Evolutionary conservation across 176 grass and related monocot genomes (phyloP).

Genomic region (Bonia amplexicaulis): DNA sequence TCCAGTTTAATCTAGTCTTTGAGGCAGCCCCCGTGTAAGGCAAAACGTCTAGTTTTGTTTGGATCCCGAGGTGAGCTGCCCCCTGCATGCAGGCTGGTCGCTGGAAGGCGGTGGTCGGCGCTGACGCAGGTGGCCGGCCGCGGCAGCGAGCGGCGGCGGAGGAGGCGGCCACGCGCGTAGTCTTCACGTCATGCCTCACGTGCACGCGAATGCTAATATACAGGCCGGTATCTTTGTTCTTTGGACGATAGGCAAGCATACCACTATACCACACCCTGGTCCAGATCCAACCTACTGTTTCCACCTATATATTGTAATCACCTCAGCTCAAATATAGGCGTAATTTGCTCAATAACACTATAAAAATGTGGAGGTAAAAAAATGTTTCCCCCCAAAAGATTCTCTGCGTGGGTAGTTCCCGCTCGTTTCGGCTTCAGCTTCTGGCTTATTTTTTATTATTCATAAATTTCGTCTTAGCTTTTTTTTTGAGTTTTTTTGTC

Average conservation of each 20-base stretch:
- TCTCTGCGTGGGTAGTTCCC: no score
- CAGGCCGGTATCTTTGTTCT: conserved; percentile 7
- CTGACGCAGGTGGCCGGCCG: conserved; percentile 2
- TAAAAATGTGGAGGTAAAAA: no score
- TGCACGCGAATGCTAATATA: neutral
- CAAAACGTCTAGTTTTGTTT: neutral
- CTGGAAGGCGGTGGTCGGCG: conserved; percentile 9
- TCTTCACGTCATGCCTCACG: conserved; percentile 23
- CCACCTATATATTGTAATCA: no score
- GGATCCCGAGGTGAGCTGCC: neutral
- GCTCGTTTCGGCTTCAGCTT: no score
- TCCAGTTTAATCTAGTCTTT: no score
- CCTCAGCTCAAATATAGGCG: no score
- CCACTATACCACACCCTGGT: no score
- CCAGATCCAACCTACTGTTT: no score
- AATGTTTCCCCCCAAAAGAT: no score
- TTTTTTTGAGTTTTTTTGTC: no score
- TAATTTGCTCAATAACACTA: neutral
- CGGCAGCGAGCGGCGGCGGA: neutral
- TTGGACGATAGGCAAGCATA: neutral
- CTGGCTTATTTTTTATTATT: no score
- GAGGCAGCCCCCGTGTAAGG: neutral
- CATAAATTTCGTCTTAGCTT: no score
- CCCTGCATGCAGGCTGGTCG: neutral
- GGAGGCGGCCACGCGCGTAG: conserved; percentile 12